Percentiles rank a stretch among this genome's conserved stretches.
phyloP scores from a whole-genome alignment of 176 grass and related monocot genomes.

The Musa schizocarpa region DNA sequence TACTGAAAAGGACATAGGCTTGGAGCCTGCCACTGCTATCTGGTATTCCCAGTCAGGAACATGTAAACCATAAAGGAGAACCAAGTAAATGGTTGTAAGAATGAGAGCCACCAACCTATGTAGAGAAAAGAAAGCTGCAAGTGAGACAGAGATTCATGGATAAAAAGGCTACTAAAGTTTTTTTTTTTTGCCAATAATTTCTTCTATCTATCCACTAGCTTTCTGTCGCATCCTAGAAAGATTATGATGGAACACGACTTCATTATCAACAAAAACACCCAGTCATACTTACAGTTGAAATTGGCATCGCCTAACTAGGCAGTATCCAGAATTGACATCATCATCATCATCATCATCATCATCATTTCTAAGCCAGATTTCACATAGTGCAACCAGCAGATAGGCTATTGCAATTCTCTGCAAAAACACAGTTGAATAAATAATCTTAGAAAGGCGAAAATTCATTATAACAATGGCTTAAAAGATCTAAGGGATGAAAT shows the following conservation, averaged over 20 bases:
- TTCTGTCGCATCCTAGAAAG: too few species aligned
- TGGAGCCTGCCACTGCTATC: slow-evolving; percentile 9
- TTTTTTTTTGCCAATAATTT: too few species aligned
- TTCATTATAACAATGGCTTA: too few species aligned
- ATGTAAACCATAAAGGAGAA: slow-evolving; percentile 33
- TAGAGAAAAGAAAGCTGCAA: not conserved
- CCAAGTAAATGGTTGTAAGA: slow-evolving; percentile 35
- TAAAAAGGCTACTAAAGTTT: too few species aligned
- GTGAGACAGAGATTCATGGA: too few species aligned
- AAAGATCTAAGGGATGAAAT: too few species aligned
- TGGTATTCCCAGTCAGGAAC: slow-evolving; percentile 59
- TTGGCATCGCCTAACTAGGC: slow-evolving; percentile 38
- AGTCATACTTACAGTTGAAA: slow-evolving; percentile 50
- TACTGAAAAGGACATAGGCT: slow-evolving; percentile 27
- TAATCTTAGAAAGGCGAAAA: too few species aligned
- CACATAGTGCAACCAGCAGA: slow-evolving; percentile 48
- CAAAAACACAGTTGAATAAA: not conserved
- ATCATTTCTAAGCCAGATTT: slow-evolving; percentile 45
- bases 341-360: slow-evolving; percentile 17
- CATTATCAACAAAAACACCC: not conserved
- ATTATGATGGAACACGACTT: not conserved
- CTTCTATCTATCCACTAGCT: too few species aligned
- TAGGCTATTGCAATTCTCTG: slow-evolving; percentile 66
- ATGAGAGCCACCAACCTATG: slow-evolving; percentile 44
- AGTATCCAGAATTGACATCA: slow-evolving; percentile 3